These are phyloP conservation scores for Neodidymelliopsis sp. DNA, from an alignment of 2,329 filamentous ascomycete genomes.

Conservation along the genomic window DNA sequence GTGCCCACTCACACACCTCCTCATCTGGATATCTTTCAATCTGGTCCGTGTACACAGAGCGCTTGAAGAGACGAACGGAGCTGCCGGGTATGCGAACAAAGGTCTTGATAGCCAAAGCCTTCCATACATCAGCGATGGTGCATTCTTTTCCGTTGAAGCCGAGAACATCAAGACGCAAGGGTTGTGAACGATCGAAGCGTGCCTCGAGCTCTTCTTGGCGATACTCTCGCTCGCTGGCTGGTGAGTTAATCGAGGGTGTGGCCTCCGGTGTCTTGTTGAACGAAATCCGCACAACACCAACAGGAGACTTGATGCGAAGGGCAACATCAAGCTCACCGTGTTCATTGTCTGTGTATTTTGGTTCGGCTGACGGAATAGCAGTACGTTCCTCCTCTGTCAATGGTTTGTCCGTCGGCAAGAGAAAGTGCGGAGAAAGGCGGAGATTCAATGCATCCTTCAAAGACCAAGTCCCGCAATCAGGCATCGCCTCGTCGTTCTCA, in stretches of 20 bases:
- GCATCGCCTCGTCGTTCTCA: slow-evolving; percentile 21
- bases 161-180: slow-evolving; percentile 45
- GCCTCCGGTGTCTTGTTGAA: slow-evolving; percentile 34
- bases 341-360: slow-evolving; percentile 16
- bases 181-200: slow-evolving; percentile 39
- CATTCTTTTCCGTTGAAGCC: slow-evolving; percentile 53
- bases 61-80: slow-evolving; percentile 50
- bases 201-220: slow-evolving; percentile 37
- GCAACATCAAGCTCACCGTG: slow-evolving; percentile 25
- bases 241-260: slow-evolving; percentile 24
- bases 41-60: slow-evolving; percentile 34
- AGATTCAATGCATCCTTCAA: slow-evolving; percentile 42
- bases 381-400: slow-evolving; percentile 19
- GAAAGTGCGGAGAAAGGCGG: slow-evolving; percentile 36
- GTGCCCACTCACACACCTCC: slow-evolving; percentile 28
- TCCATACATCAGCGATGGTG: slow-evolving; percentile 45
- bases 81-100: slow-evolving; percentile 53
- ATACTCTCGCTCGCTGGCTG: slow-evolving; percentile 28
- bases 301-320: slow-evolving; percentile 30
- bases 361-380: slow-evolving; percentile 9
- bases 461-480: slow-evolving; percentile 42
- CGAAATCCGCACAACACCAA: slow-evolving; percentile 38
- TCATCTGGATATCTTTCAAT: slow-evolving; percentile 1
- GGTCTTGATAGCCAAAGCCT: slow-evolving; percentile 32
- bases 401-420: slow-evolving; percentile 33